These are phyloP conservation scores for Endothia cerciana DNA, from an alignment of 2,329 filamentous ascomycete species.

Conservation along the genomic window DNA sequence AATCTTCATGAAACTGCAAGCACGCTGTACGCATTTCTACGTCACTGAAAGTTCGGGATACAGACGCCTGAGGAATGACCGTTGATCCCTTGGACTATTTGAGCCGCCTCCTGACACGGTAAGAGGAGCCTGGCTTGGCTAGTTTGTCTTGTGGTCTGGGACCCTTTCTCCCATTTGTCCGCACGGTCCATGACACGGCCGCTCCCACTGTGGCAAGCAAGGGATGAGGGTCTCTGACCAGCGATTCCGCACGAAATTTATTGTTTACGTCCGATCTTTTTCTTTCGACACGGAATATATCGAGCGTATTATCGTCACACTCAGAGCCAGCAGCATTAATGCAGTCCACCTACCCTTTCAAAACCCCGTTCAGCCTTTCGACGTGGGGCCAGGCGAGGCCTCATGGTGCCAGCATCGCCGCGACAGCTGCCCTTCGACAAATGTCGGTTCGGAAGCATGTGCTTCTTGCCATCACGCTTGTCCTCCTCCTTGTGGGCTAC, in stretches of 20 bases:
- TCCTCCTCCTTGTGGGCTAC: slow-evolving; percentile 1
- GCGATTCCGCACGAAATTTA: neutral
- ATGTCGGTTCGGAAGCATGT: slow-evolving; percentile 2
- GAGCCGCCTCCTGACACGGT: neutral
- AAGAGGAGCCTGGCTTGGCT: neutral
- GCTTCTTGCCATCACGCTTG: neutral
- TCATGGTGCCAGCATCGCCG: neutral
- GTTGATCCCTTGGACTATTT: neutral
- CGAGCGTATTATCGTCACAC: neutral
- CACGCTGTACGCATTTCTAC: too few species aligned
- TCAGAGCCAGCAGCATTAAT: neutral
- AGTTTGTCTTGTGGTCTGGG: neutral
- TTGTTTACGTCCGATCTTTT: neutral
- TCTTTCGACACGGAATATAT: too few species aligned
- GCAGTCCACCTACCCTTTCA: neutral
- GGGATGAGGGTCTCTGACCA: neutral
- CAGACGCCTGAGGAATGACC: neutral
- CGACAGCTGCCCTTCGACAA: neutral
- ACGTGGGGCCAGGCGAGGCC: neutral
- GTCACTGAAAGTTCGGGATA: too few species aligned
- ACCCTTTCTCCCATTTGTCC: neutral
- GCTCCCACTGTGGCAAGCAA: neutral
- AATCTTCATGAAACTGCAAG: neutral
- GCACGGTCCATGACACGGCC: neutral
- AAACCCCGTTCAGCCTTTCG: neutral